Conservation (phyloP, 805 yeast species). For the Kodamaea kaohsiungensis region DNA sequence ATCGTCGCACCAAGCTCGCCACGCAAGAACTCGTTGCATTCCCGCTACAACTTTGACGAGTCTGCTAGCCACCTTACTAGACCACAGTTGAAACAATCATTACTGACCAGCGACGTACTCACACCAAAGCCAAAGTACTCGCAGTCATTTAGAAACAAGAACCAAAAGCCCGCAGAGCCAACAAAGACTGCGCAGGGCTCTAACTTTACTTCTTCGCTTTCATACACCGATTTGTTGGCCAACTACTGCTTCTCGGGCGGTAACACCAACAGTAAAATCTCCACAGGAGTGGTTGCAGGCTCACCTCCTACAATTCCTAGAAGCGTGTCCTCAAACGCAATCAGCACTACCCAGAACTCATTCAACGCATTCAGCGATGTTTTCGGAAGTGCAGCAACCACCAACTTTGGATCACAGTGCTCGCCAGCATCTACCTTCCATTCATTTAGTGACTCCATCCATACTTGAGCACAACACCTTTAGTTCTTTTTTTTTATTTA, state of each 20-base stretch:
- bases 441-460: constrained; percentile 34
- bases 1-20: neutral
- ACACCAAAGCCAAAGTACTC: constrained; percentile 23
- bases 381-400: constrained; percentile 8
- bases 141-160: constrained; percentile 25
- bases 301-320: constrained; percentile 5
- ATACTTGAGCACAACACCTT: constrained; percentile 18
- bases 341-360: neutral
- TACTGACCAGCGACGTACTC: constrained; percentile 19
- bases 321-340: constrained; percentile 4
- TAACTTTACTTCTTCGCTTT: constrained; percentile 16
- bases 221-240: constrained; percentile 35
- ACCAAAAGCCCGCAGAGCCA: constrained; percentile 1
- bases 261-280: constrained; percentile 6
- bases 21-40: constrained; percentile 11
- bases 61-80: constrained; percentile 5
- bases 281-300: neutral
- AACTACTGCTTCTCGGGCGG: constrained; percentile 39
- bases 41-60: constrained; percentile 17
- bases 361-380: constrained; percentile 7
- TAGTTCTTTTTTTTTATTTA: neutral
- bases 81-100: constrained; percentile 22
- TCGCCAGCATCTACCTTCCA: constrained; percentile 37
- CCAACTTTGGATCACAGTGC: constrained; percentile 12
- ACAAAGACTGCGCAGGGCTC: neutral